Base-by-base conservation (phyloP, 345 rosid genomes). In the Gossypium stocksii region DNA sequence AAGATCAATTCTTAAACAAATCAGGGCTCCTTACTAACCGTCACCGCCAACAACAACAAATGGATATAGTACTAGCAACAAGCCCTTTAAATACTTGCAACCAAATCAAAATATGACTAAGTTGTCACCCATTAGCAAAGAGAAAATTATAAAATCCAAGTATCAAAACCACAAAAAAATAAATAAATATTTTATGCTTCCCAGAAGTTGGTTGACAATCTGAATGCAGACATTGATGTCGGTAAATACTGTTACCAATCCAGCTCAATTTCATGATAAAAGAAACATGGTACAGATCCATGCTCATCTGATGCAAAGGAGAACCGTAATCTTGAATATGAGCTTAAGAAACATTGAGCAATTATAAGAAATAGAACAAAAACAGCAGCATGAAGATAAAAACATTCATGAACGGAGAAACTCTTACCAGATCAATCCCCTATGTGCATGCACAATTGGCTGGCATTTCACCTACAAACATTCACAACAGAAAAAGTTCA, bases 381-480 rank as follows among this genome's bases (percentile, higher is more conserved):
- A 20, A 41, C 44, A 1, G 20, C 14, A 61, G 27, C 19, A 29
- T 6, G 56, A 52, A 53, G 34, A 77, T 16, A 78, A 38, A 74
- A 56, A 41, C 53, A 76, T 44, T 9, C 77, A 76, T 34, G 49
- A 41, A 52, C 46, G 22, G 9, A 68, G 44, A 76, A 12, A 27
- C 27, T 10, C 76, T 81, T 86, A 94, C 99, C 98, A 95, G 67
- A 93, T 81, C 81, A 95, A 76, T 65, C 88, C 91, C 64, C 87
- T 82, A 49, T n/a, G 75, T 25, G 41, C 41, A 72, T 95, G 96
- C 44, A 87, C 73, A 20, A 83, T 80, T 57, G 98, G 99, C 84
- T 93, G 99, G 73, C 93, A 89, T 83, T 95, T 95, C 76, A 95
- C 97, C 98, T 94, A 82, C 83, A 83, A 77, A 82, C 57, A 22